Conservation (phyloP, 2,329 filamentous ascomycete genomes). For the Dothideomycetes sp. region DNA sequence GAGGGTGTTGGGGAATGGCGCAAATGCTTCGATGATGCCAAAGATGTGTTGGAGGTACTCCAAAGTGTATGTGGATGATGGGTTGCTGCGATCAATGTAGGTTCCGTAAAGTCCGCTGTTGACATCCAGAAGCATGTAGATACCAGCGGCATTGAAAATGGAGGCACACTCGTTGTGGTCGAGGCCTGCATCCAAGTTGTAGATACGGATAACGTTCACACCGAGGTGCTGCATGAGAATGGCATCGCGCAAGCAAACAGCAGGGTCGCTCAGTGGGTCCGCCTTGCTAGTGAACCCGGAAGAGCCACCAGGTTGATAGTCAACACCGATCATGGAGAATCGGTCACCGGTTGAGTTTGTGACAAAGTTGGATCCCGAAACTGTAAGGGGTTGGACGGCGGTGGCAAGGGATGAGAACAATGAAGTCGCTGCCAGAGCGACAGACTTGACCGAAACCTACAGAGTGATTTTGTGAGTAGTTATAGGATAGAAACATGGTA, state of each 20-base stretch:
- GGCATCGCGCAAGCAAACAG: conserved; percentile 46
- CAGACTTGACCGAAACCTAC: not conserved
- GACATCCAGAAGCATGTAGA: conserved; percentile 56
- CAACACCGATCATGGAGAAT: conserved; percentile 49
- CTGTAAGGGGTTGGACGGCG: conserved; percentile 34
- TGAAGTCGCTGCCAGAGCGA: conserved; percentile 8
- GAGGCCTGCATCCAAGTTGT: conserved; percentile 44
- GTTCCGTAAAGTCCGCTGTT: conserved; percentile 49
- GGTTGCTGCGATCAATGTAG: conserved; percentile 44
- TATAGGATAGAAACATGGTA: not conserved
- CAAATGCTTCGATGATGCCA: conserved; percentile 55
- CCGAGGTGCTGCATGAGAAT: conserved; percentile 41
- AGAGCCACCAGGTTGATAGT: conserved; percentile 50
- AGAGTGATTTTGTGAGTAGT: not conserved
- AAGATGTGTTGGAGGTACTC: conserved; percentile 49
- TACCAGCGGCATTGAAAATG: conserved; percentile 53
- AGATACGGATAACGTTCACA: conserved; percentile 51
- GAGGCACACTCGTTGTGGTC: conserved; percentile 48
- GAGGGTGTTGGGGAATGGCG: conserved; percentile 52
- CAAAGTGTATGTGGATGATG: conserved; percentile 43
- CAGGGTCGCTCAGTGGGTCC: conserved; percentile 44
- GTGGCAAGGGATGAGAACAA: conserved; percentile 20
- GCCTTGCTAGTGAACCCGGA: conserved; percentile 34
- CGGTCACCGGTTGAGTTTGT: conserved; percentile 43
- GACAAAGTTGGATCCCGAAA: conserved; percentile 44